phyloP scores from a whole-genome alignment of 2,329 filamentous ascomycete species.

The Hypoxylon rubiginosum region DNA sequence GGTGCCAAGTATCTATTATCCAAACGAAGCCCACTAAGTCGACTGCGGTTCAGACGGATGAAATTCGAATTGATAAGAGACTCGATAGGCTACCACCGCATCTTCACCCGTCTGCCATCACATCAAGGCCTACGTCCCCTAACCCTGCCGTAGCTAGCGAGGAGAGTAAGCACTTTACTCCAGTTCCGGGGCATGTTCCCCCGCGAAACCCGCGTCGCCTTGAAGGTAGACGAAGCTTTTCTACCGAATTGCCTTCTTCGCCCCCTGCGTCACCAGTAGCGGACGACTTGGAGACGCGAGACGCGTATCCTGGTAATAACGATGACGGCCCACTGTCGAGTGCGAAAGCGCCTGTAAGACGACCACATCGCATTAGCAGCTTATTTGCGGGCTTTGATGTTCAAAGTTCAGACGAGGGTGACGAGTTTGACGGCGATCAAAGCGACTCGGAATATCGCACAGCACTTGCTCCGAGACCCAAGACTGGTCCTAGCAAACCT shows the following conservation, averaged over 20 bases:
- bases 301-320: constrained; percentile 83
- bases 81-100: constrained; percentile 81
- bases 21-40: constrained; percentile 66
- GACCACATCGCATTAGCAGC: constrained; percentile 83
- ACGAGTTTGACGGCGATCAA: constrained; percentile 73
- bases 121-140: constrained; percentile 71
- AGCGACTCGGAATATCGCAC: constrained; percentile 78
- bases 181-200: constrained; percentile 67
- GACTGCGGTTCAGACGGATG: constrained; percentile 83
- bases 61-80: constrained; percentile 86
- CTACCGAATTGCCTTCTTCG: constrained; percentile 64
- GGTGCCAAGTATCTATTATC: constrained; percentile 79
- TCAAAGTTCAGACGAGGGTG: constrained; percentile 74
- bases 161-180: constrained; percentile 61
- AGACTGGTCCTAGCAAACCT: constrained; percentile 54
- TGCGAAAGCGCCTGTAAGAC: constrained; percentile 71
- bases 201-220: constrained; percentile 73
- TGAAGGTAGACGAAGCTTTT: constrained; percentile 59
- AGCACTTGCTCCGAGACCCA: constrained; percentile 72
- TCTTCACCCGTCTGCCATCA: constrained; percentile 82
- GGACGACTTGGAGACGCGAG: constrained; percentile 61
- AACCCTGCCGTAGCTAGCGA: constrained; percentile 52
- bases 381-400: constrained; percentile 89
- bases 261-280: constrained; percentile 54
- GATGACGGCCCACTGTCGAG: constrained; percentile 80